Evolutionary conservation across 2,329 filamentous ascomycete genomes (phyloP).

Genomic region (Xylariomycetidae sp.): DNA sequence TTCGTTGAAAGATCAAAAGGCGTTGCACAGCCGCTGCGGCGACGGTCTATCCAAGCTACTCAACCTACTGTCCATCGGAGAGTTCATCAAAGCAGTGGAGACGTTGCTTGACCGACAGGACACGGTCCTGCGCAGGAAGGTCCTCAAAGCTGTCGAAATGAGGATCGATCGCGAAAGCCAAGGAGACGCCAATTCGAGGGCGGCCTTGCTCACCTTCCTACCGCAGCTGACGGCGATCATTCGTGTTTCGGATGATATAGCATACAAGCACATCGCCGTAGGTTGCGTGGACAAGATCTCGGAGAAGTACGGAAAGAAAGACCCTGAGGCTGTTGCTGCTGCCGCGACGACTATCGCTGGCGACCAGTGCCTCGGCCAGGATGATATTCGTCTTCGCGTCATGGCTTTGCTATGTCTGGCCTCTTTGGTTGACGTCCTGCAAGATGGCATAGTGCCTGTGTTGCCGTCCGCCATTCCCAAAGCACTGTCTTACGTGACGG

Average conservation of each 20-base stretch:
- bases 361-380: conserved; percentile 66
- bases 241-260: conserved; percentile 62
- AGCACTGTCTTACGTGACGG: conserved; percentile 63
- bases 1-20: conserved; percentile 50
- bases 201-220: conserved; percentile 70
- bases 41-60: conserved; percentile 74
- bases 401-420: conserved; percentile 86
- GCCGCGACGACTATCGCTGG: conserved; percentile 75
- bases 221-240: conserved; percentile 74
- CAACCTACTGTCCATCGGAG: conserved; percentile 74
- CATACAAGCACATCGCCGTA: conserved; percentile 79
- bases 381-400: conserved; percentile 65
- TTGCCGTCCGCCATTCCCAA: conserved; percentile 70
- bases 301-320: conserved; percentile 93
- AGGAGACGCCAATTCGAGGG: conserved; percentile 60
- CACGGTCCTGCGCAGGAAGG: conserved; percentile 70
- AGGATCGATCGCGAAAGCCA: conserved; percentile 70
- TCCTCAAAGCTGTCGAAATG: conserved; percentile 72
- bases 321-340: conserved; percentile 66
- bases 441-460: conserved; percentile 78
- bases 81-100: conserved; percentile 86
- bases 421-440: conserved; percentile 81
- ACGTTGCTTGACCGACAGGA: conserved; percentile 71
- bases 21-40: conserved; percentile 53
- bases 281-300: conserved; percentile 88